These are phyloP conservation scores for Calycina herbarum DNA, from an alignment of 2,329 filamentous ascomycete species.

Conservation along the genomic window DNA sequence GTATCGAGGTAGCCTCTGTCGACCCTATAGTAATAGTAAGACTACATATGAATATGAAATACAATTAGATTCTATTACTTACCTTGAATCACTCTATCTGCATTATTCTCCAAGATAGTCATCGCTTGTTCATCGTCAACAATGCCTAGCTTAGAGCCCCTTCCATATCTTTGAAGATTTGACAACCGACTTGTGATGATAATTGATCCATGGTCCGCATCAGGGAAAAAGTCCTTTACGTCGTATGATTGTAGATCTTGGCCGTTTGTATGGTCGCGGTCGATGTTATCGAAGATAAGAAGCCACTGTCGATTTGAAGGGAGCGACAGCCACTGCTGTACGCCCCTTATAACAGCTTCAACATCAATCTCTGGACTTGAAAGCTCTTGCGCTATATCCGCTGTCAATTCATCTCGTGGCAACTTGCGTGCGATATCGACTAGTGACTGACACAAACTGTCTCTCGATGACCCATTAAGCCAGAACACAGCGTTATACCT, in stretches of 20 bases:
- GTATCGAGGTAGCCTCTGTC: conserved; percentile 14
- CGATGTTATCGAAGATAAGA: conserved; percentile 41
- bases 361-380: conserved; percentile 11
- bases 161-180: conserved; percentile 15
- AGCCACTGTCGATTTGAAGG: conserved; percentile 37
- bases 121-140: conserved; percentile 14
- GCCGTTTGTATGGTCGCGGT: conserved; percentile 22
- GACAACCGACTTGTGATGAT: conserved; percentile 26
- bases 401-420: conserved; percentile 13
- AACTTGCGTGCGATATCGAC: conserved; percentile 14
- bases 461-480: conserved; percentile 43
- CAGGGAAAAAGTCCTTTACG: conserved; percentile 15
- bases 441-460: conserved; percentile 41
- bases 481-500: conserved; percentile 45
- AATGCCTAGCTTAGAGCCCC: conserved; percentile 14
- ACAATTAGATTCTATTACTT: conserved; percentile 14
- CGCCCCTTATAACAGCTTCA: conserved; percentile 14
- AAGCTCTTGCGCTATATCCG: conserved; percentile 10
- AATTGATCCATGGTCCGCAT: conserved; percentile 20
- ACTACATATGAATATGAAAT: conserved; percentile 8
- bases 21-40: conserved; percentile 13
- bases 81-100: conserved; percentile 12
- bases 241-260: conserved; percentile 19
- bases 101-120: conserved; percentile 17
- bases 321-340: conserved; percentile 15